A percentile compares a stretch with the other conserved stretches of the same genome.
Conservation (phyloP, 805 yeast genomes). For the Zygoascus bituminiphila region DNA sequence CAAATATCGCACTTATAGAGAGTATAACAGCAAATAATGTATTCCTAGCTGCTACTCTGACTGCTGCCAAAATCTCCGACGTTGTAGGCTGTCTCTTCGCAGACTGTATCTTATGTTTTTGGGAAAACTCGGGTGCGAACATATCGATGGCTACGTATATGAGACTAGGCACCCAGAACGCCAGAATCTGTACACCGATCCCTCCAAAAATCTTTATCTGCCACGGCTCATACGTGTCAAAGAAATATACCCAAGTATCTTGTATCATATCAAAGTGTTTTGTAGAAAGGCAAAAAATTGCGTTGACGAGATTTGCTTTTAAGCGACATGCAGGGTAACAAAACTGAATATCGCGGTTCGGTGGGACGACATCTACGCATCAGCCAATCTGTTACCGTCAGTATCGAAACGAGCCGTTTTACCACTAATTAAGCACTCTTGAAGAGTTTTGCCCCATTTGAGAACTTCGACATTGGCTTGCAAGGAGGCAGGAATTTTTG, state of each 20-base stretch:
- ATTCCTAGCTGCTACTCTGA: slow-evolving; percentile 4
- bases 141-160: neutral
- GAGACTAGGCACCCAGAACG: neutral
- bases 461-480: slow-evolving; percentile 9
- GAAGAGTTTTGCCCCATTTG: slow-evolving; percentile 9
- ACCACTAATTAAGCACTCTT: slow-evolving; percentile 9
- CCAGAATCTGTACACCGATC: neutral
- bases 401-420: slow-evolving; percentile 7
- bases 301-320: no score
- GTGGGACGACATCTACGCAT: no score
- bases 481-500: slow-evolving; percentile 15
- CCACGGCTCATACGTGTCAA: neutral
- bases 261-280: neutral
- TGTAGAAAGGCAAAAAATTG: no score
- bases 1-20: neutral
- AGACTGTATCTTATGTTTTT: slow-evolving; percentile 12
- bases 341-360: no score
- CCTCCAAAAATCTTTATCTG: neutral
- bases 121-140: slow-evolving; percentile 5
- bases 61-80: slow-evolving; percentile 8
- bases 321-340: no score
- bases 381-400: slow-evolving; percentile 6
- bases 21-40: slow-evolving; percentile 2
- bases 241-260: neutral
- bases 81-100: slow-evolving; percentile 7